phyloP scores from a whole-genome alignment of 2,329 filamentous ascomycete genomes.

The Thielaviopsis euricoi region DNA sequence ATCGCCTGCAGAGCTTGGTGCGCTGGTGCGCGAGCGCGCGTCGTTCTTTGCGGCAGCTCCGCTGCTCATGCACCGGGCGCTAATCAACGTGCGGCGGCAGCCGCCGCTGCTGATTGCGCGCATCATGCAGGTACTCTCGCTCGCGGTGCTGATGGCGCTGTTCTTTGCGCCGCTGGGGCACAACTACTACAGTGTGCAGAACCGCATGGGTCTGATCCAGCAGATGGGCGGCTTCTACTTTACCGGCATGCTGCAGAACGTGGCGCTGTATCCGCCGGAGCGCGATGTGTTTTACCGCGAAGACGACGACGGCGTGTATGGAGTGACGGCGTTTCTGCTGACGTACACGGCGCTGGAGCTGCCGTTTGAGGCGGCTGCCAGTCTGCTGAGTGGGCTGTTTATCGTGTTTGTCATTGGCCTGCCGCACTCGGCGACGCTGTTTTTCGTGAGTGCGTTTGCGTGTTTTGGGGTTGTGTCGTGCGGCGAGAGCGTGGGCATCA shows the following conservation, averaged over 20 bases:
- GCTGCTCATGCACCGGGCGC: conserved; percentile 48
- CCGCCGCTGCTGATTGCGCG: conserved; percentile 47
- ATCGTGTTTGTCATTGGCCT: conserved; percentile 49
- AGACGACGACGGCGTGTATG: conserved; percentile 56
- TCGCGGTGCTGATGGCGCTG: conserved; percentile 45
- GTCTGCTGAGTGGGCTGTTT: conserved; percentile 48
- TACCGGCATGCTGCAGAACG: conserved; percentile 65
- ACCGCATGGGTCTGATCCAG: conserved; percentile 56
- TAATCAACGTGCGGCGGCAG: conserved; percentile 53
- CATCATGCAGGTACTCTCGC: conserved; percentile 48
- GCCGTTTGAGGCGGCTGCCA: conserved; percentile 52
- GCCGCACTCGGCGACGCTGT: conserved; percentile 43
- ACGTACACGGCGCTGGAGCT: conserved; percentile 55
- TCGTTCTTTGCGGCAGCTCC: conserved; percentile 47
- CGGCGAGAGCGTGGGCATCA: conserved; percentile 60
- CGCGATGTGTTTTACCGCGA: conserved; percentile 65
- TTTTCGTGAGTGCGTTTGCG: conserved; percentile 51
- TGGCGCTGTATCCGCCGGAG: conserved; percentile 56
- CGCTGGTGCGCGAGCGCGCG: conserved; percentile 45
- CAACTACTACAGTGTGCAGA: conserved; percentile 55
- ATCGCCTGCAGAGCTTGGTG: conserved; percentile 56
- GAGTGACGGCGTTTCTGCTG: conserved; percentile 52
- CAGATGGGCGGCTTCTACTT: conserved; percentile 58
- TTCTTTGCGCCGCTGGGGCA: conserved; percentile 57
- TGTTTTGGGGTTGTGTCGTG: conserved; percentile 59